These are phyloP conservation scores for Cytospora mali DNA, from an alignment of 2,329 filamentous ascomycete genomes.

Conservation along the genomic window DNA sequence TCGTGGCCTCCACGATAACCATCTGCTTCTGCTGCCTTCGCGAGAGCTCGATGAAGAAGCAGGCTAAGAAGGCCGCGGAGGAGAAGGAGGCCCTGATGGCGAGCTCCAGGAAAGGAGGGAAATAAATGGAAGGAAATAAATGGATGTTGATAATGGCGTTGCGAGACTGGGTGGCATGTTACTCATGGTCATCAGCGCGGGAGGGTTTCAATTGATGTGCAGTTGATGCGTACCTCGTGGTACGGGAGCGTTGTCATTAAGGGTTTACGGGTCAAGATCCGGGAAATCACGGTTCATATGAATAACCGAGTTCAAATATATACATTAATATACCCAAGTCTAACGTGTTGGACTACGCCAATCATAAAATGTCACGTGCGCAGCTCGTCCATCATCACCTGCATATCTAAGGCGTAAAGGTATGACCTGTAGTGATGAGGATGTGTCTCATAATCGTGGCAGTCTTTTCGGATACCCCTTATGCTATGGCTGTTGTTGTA, in stretches of 20 bases:
- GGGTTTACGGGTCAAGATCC: neutral
- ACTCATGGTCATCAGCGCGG: neutral
- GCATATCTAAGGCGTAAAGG: too few species aligned
- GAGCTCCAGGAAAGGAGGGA: neutral
- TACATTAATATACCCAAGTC: neutral
- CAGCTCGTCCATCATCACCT: too few species aligned
- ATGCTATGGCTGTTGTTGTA: too few species aligned
- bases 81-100: slow-evolving; percentile 8
- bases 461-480: too few species aligned
- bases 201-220: neutral
- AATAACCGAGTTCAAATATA: neutral
- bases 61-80: neutral
- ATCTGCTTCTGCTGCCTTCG: neutral
- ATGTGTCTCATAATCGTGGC: too few species aligned
- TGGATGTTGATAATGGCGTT: neutral
- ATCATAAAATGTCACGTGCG: too few species aligned
- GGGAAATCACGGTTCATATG: neutral
- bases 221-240: neutral
- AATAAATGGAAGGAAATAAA: neutral
- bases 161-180: neutral
- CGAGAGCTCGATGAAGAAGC: neutral
- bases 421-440: too few species aligned
- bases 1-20: neutral
- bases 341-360: too few species aligned
- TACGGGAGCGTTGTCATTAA: neutral